Percentiles rank a stretch among this genome's conserved stretches.
These are phyloP conservation scores for Oxyria digyna DNA, from an alignment of 148 eudicot species.

Conservation along the genomic window DNA sequence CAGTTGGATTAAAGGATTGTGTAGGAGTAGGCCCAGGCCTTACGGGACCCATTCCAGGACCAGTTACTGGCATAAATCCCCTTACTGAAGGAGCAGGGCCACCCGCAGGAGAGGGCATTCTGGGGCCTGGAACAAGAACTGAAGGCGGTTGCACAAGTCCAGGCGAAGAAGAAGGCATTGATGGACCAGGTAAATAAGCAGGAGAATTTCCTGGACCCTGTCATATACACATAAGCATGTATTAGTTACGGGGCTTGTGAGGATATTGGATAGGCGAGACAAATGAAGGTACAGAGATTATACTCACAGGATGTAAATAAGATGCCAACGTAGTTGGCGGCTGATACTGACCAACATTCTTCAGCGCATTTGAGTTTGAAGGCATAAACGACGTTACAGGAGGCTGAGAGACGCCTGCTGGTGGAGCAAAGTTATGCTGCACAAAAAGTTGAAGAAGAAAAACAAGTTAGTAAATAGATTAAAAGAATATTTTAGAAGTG, in stretches of 20 bases:
- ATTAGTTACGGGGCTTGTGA: neutral
- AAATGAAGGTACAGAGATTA: neutral
- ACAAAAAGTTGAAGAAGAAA: neutral
- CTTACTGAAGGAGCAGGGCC: slow-evolving; percentile 36
- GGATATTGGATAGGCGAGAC: neutral
- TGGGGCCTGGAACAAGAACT: slow-evolving; percentile 38
- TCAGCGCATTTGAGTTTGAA: slow-evolving; percentile 49
- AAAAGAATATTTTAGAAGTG: neutral
- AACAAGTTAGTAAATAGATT: neutral
- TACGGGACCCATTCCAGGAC: slow-evolving; percentile 32
- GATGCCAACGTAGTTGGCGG: slow-evolving; percentile 77
- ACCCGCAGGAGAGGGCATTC: slow-evolving; percentile 39
- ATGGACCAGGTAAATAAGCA: slow-evolving; percentile 47
- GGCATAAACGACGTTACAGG: slow-evolving; percentile 66
- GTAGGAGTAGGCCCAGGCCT: slow-evolving; percentile 55
- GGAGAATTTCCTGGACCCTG: slow-evolving; percentile 48
- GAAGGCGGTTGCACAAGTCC: slow-evolving; percentile 45
- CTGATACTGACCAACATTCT: slow-evolving; percentile 75
- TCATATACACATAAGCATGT: slow-evolving; percentile 9
- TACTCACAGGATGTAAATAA: slow-evolving; percentile 64
- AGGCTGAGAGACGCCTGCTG: slow-evolving; percentile 56
- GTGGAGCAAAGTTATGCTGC: slow-evolving; percentile 53
- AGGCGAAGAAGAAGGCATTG: slow-evolving; percentile 33
- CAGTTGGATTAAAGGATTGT: slow-evolving; percentile 66
- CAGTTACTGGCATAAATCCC: slow-evolving; percentile 62